Conservation (phyloP, 805 yeast species). For the Kodamaea fukazawae region DNA sequence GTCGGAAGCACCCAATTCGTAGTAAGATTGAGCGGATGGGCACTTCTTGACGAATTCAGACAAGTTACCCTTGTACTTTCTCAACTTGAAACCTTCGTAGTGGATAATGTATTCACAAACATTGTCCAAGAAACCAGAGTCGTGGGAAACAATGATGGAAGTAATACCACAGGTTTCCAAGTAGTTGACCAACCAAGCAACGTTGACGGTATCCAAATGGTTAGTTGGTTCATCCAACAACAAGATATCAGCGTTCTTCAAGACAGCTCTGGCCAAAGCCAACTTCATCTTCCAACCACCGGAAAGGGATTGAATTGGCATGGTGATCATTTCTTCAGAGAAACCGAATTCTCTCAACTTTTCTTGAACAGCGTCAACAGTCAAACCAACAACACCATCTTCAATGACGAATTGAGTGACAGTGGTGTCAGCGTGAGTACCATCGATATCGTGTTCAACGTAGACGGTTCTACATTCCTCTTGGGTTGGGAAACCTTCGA, state of each 20-base stretch:
- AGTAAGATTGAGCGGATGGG: conserved; percentile 98
- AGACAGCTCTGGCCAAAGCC: conserved; percentile 98
- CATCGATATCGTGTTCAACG: conserved; percentile 99
- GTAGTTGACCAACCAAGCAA: conserved; percentile 99
- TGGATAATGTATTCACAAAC: conserved; percentile 98
- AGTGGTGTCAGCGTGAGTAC: conserved; percentile 93
- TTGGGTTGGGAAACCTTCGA: conserved; percentile 99
- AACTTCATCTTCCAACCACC: conserved; percentile 99
- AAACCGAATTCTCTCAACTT: conserved; percentile 89
- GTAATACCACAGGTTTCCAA: conserved; percentile 97
- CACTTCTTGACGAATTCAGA: conserved; percentile 98
- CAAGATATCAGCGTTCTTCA: conserved; percentile 96
- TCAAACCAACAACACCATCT: conserved; percentile 71
- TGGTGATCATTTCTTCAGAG: conserved; percentile 86
- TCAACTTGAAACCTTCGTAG: conserved; percentile 99
- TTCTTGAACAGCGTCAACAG: conserved; percentile 65
- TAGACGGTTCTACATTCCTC: conserved; percentile 98
- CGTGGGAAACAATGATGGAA: conserved; percentile 98
- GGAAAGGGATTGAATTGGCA: conserved; percentile 95
- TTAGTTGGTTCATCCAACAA: conserved; percentile 99
- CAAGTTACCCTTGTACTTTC: conserved; percentile 99
- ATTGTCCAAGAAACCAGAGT: conserved; percentile 98
- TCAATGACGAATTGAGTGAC: conserved; percentile 89
- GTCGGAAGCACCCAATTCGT: conserved; percentile 98
- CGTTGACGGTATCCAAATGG: conserved; percentile 99